Base-by-base conservation (phyloP, 148 eudicot species). In the Vaccinium myrtillus region DNA sequence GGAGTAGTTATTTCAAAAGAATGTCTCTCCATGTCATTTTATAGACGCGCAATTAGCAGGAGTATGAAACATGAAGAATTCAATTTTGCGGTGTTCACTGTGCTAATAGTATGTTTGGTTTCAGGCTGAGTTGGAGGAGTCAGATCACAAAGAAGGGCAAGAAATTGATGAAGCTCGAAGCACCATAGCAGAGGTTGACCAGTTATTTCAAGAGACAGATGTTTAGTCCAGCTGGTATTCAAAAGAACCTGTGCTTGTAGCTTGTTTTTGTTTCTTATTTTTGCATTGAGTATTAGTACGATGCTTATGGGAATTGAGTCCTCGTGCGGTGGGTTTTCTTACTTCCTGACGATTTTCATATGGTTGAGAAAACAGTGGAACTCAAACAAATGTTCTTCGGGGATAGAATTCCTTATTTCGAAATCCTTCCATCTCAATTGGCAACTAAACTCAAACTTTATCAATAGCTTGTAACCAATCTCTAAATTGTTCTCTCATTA, bases 151-250 rank as follows among this genome's bases (percentile, higher is more conserved):
- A 67, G 94, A 87, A 75, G 95, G 94, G 51, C 86, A 92, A 23
- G 98, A 95, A 89, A 81, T 94, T 23, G 92, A 88, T 50, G 98
- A 93, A 84, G 95, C 98, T 83, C 90, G 88, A 73, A 91, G 84
- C 89, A 87, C 89, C 48, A 83, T 95, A 59, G 81, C 89, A 21
- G 96, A 94, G 53, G 92, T 93, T 80, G 98, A 93, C 79, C 91
- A 90, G 84, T 82, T 69, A 4, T 69, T 69, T 69, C 74, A 69
- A 13, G 43, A 69, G 74, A 13, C 74, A 27, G 74, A 69, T 69
- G 74, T 30, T 27, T 69, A 69, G 74, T 69, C 74, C 74, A 30
- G 30, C 74, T 25, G 73, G 15, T 12, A 67, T 27, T 14, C 74
- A 69, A 69, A 27, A 69, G 19, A 13, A 30, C 43, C 39, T 4